Percentiles rank a stretch among this genome's conserved stretches.
phyloP scores from a whole-genome alignment of 805 yeast genomes.

The Monosporozyma solicola region DNA sequence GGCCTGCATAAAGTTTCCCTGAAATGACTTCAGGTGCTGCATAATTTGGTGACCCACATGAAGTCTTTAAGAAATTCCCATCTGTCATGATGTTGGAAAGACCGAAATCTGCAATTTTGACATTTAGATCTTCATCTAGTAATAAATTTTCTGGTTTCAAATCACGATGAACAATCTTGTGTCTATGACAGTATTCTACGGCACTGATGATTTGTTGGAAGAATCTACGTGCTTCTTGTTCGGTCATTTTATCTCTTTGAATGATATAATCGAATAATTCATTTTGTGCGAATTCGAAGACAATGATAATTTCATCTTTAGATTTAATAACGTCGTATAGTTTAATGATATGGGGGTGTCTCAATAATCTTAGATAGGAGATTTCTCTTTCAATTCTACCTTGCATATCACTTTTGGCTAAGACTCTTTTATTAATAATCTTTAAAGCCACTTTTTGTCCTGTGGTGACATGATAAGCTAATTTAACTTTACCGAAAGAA shows the following conservation, averaged over 20 bases:
- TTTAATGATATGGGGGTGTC: constrained; percentile 96
- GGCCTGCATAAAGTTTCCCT: constrained; percentile 93
- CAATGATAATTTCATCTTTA: constrained; percentile 94
- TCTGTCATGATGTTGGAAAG: constrained; percentile 94
- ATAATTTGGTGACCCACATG: constrained; percentile 94
- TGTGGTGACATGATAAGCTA: constrained; percentile 82
- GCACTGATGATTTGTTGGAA: constrained; percentile 96
- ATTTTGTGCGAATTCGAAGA: constrained; percentile 93
- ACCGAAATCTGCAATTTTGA: constrained; percentile 94
- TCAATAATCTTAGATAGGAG: constrained; percentile 71
- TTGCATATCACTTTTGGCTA: constrained; percentile 94
- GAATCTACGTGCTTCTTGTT: constrained; percentile 82
- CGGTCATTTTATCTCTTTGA: constrained; percentile 87
- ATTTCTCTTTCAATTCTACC: constrained; percentile 94
- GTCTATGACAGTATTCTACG: constrained; percentile 92
- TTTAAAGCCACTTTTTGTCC: constrained; percentile 90
- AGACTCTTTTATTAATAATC: constrained; percentile 83
- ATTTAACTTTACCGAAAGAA: constrained; percentile 90
- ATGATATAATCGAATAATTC: constrained; percentile 93
- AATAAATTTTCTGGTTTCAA: constrained; percentile 90
- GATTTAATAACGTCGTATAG: constrained; percentile 91
- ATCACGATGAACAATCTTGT: constrained; percentile 93
- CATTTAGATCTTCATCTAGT: constrained; percentile 82
- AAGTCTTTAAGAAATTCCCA: constrained; percentile 88
- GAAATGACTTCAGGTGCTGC: constrained; percentile 97